Base-by-base conservation (phyloP, 2,329 filamentous ascomycete genomes). In the Exophiala oligosperma region DNA sequence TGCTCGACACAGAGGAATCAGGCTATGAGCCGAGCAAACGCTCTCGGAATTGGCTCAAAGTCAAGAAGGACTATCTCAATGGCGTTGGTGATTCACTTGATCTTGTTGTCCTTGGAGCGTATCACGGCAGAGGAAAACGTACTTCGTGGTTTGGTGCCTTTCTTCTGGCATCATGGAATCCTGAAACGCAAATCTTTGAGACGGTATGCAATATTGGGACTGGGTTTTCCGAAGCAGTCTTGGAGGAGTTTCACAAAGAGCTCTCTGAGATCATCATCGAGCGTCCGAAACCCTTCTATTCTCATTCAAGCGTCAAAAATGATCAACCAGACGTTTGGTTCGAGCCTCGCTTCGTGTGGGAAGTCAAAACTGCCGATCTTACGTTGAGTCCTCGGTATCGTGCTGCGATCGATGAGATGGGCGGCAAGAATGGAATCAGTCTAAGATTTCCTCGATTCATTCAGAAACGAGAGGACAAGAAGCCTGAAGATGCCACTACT, bases 271-370 rank as follows among this genome's bases (percentile, higher is more conserved):
- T 91, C 50, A 86, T 89, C 65, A 99, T 99, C 66, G 91, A 96
- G 70, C 86, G 87, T 1, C 85, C 93, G 1, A 99, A 99, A 71
- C 94, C 94, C 0, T 99, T 96, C 74, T 99, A 97, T 75, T 82
- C 86, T 1, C 94, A 99, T 73, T 92, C 89, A 3, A 78, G 82
- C 0, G 91, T 90, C 51, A 86, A 86, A 50, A 93, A 96, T 75
- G 92, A 97, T 72, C 94, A 99, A 73, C 94, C 94, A 1, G 94
- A 99, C 72, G 92, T 99, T 38, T 99, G 94, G 94, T 94, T 99
- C 72, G 94, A 99, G 79, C 91, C 94, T 12, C 86, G 87, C 43
- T 88, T 89, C 68, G 94, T 99, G 1, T 99, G 94, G 94, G 94
- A 99, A 76, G 92, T 99, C 66, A 96, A 93, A 79, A 96, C 93